phyloP scores from a whole-genome alignment of 306 rosid species.

The Castanospermum australe region DNA sequence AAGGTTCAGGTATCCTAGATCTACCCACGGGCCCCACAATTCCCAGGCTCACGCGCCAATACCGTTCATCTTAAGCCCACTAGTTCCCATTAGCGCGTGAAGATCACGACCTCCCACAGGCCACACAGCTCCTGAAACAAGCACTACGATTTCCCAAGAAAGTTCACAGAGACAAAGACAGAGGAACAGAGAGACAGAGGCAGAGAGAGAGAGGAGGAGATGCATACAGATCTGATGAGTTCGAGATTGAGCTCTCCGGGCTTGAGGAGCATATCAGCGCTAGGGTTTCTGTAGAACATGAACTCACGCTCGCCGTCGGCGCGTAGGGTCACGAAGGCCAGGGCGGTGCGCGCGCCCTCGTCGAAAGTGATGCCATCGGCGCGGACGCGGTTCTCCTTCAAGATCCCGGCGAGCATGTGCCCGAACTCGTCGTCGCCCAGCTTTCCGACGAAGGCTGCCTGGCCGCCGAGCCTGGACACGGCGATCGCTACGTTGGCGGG shows the following conservation, averaged over 20 bases:
- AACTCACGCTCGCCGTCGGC: conserved; percentile 96
- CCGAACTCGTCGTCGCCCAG: conserved; percentile 89
- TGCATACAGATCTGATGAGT: conserved; percentile 80
- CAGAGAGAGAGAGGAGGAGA: not conserved
- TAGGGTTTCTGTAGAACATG: conserved; percentile 94
- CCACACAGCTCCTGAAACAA: not conserved
- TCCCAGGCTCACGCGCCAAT: conserved; percentile 22
- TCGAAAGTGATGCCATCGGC: conserved; percentile 69
- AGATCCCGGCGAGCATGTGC: conserved; percentile 77
- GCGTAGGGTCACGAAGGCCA: conserved; percentile 92
- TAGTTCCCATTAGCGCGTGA: conserved; percentile 11
- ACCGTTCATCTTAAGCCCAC: not conserved
- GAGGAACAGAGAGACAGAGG: not conserved
- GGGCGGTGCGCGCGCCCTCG: conserved; percentile 78
- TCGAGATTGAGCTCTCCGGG: conserved; percentile 82
- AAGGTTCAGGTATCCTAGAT: conserved; percentile 29
- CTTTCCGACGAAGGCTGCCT: conserved; percentile 73
- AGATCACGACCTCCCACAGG: not conserved
- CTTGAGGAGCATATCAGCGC: conserved; percentile 87
- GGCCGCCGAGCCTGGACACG: conserved; percentile 67
- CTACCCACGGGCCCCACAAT: conserved; percentile 33
- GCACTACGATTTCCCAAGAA: conserved; percentile 17
- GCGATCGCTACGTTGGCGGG: conserved; percentile 94
- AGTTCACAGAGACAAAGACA: not conserved
- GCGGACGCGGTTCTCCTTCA: conserved; percentile 67